Evolutionary conservation across 2,329 filamentous ascomycete species (phyloP), one percentile per base, ranked within the genome.

Genomic region (Didymella arachidicola): DNA sequence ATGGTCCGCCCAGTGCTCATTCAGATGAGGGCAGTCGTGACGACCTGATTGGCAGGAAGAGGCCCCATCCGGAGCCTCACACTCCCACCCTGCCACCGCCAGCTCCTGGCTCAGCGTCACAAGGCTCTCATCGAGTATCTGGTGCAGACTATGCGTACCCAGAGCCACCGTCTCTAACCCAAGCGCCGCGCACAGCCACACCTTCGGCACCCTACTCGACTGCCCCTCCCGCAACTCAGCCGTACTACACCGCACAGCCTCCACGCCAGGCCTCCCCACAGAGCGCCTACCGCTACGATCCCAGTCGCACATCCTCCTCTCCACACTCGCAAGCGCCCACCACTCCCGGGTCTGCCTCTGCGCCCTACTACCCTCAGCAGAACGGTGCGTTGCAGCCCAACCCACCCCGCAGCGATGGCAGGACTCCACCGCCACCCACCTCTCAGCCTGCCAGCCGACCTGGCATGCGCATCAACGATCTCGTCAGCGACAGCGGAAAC

Each of bases 21-120:
- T 73, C 74, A 63, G 75, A 78, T 72, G 76, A 77, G 61, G 70
- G 67, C 56, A 70, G 62, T 64, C 73, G 74, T 74, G 75, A 78
- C 65, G 62, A 71, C 59, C 67, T 76, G 61, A 74, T 72, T 58
- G 73, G 78, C 66, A 77, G 76, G 70, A 83, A 82, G 76, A 80
- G 81, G 63, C 72, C 76, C 27, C 77, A 76, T 57, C 76, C 80
- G 41, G 80, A 82, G 74, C 81, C 81, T 68, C 80, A 83, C 64
- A 82, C 80, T 57, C 80, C 81, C 27, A 83, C 80, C 44, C 72
- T 81, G 61, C 79, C 81, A 49, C 81, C 81, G 57, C 80, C 80
- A 54, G 79, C 80, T 67, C 80, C 74, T 66, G 80, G 77, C 63
- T 68, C 75, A 64, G 75, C 75, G 60, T 75, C 77, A 69, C 78